Percentiles rank a stretch among this genome's conserved stretches.
Conservation (phyloP, 306 rosid species). For the Quercus bicolor region DNA sequence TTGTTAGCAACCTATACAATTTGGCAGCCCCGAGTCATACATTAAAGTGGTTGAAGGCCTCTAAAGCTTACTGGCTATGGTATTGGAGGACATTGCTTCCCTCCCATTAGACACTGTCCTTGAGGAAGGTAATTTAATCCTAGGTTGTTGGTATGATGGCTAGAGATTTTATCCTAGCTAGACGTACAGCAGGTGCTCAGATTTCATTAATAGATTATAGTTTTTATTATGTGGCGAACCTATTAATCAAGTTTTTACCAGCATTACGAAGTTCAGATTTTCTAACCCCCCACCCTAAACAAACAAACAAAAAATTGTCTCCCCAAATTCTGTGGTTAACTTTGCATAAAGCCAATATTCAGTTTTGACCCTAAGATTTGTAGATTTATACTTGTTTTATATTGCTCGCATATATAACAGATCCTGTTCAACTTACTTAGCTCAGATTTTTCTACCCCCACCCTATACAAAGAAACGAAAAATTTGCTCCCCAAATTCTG, state of each 20-base stretch:
- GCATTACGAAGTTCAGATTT: not conserved
- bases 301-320: too few relatives aligned
- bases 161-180: not conserved
- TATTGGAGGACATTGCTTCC: not conserved
- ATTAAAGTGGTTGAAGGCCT: not conserved
- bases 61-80: not conserved
- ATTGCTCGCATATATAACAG: not conserved
- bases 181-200: constrained; percentile 2
- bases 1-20: not conserved
- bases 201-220: not conserved
- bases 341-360: not conserved
- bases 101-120: not conserved
- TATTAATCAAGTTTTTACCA: not conserved
- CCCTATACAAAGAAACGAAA: too few relatives aligned
- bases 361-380: too few relatives aligned
- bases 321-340: not conserved
- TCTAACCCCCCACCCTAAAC: not conserved
- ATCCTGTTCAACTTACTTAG: too few relatives aligned
- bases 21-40: not conserved
- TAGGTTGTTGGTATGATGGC: not conserved
- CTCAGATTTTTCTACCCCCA: too few relatives aligned
- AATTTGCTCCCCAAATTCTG: not conserved
- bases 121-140: not conserved
- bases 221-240: not conserved
- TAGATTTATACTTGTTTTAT: not conserved